These are phyloP conservation scores for Penicillium argentinense DNA, from an alignment of 495 filamentous ascomycete genomes.

Conservation along the genomic window DNA sequence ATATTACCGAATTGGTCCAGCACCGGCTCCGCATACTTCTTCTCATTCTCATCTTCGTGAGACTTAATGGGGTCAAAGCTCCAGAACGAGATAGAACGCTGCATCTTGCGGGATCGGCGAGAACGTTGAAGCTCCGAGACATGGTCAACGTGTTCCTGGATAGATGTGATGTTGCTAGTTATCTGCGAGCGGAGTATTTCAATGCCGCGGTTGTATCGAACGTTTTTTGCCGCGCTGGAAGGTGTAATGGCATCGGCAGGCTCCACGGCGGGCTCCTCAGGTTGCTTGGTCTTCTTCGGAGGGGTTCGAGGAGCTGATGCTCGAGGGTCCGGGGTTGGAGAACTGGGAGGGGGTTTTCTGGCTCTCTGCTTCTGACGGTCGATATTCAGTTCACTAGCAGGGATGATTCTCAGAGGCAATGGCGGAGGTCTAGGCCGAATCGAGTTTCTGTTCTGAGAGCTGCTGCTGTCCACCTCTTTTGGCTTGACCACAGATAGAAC, in stretches of 20 bases:
- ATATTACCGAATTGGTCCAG: constrained; percentile 23
- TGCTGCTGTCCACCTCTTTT: neutral
- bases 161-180: constrained; percentile 17
- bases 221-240: constrained; percentile 6
- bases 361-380: neutral
- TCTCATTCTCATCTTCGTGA: neutral
- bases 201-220: constrained; percentile 24
- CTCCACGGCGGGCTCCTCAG: neutral
- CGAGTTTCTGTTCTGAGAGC: neutral
- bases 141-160: constrained; percentile 24
- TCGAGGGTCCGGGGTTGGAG: neutral
- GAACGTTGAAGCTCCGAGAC: constrained; percentile 25
- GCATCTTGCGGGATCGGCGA: constrained; percentile 22
- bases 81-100: constrained; percentile 41
- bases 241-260: constrained; percentile 1
- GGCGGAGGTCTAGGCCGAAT: constrained; percentile 17
- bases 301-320: neutral
- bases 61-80: constrained; percentile 32
- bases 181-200: constrained; percentile 29
- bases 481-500: neutral
- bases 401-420: constrained; percentile 25
- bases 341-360: neutral
- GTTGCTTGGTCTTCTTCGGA: neutral
- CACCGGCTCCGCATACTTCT: neutral
- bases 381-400: constrained; percentile 7